Evolutionary conservation across 1,284 basidiomycete genomes (phyloP), one percentile per base, ranked within the genome.

Genomic region (Exobasidium cylindrosporum): DNA sequence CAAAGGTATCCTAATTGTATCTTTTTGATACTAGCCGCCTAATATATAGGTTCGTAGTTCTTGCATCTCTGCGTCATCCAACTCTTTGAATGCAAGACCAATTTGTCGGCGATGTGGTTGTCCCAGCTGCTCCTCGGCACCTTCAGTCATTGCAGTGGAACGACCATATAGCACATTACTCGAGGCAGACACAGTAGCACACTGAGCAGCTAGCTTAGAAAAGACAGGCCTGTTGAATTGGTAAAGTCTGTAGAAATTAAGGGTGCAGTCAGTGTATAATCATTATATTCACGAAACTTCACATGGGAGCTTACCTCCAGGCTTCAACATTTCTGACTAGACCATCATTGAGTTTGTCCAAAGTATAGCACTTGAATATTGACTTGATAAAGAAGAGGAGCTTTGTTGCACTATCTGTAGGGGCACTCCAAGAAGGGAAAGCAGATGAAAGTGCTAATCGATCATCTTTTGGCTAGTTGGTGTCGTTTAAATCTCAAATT

Each of bases 131-230:
- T 13, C 3, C n/a, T 50, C 26, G 2, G 47, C 4, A 21, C 14
- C n/a, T 23, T 13, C 26, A 24, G 21, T 24, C 4, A 14, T 50
- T 13, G 47, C 26, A 28, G 21, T 50, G 26, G 13, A 21, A 4
- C 13, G 17, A 23, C 26, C 47, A 28, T 24, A 50, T 4, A 50
- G 47, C 13, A 28, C 26, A 6, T 21, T 50, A 14, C n/a, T 4
- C 4, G 47, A 24, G 13, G 47, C 47, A 0, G 63, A 66, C 3
- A 73, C 49, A n/a, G 67, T 64, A 7, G 69, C 71, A 5, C 62
- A 66, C 23, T 74, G 72, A n/a, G 63, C 32, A 7, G 72, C 70
- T 13, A 74, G 58, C 61, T 70, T 74, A 54, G 66, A 57, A 59
- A 72, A 74, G 32, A 74, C 57, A 13, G 60, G 43, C 0, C 66